Evolutionary conservation across 2,329 filamentous ascomycete genomes (phyloP).

Genomic region (Aspergillus neoniger): DNA sequence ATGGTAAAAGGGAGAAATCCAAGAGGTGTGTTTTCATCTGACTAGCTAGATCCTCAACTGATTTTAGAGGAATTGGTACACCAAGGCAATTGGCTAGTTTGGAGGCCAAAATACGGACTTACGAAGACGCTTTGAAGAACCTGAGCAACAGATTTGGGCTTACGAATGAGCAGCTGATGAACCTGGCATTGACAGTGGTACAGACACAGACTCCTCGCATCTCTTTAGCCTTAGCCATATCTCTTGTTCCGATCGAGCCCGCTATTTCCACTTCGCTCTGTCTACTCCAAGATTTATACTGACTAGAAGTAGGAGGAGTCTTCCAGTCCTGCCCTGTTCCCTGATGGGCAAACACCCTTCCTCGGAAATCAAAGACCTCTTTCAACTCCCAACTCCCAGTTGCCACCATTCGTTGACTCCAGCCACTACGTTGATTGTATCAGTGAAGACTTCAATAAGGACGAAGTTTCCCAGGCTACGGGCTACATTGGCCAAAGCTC

Average conservation of each 20-base stretch:
- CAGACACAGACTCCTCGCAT: slow-evolving; percentile 8
- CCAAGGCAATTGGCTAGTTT: slow-evolving; percentile 44
- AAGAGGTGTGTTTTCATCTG: slow-evolving; percentile 39
- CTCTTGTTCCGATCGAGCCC: no score
- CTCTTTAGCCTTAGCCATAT: no score
- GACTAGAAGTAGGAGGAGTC: slow-evolving; percentile 24
- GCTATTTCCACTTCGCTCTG: background rate
- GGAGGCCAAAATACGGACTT: slow-evolving; percentile 45
- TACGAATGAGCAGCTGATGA: slow-evolving; percentile 40
- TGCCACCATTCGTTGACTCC: slow-evolving; percentile 7
- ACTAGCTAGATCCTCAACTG: background rate
- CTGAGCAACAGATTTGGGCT: slow-evolving; percentile 39
- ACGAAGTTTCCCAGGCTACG: slow-evolving; percentile 40
- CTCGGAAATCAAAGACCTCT: background rate
- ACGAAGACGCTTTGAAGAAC: slow-evolving; percentile 42
- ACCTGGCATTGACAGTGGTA: slow-evolving; percentile 36
- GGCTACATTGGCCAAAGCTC: slow-evolving; percentile 50
- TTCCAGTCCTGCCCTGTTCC: slow-evolving; percentile 25
- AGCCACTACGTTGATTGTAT: slow-evolving; percentile 40
- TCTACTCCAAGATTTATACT: slow-evolving; percentile 15
- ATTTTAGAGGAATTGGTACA: background rate
- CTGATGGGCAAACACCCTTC: slow-evolving; percentile 1
- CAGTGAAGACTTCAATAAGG: slow-evolving; percentile 46
- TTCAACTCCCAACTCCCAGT: background rate
- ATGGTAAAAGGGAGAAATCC: slow-evolving; percentile 49